A percentile compares a stretch with the other conserved stretches of the same genome.
These are phyloP conservation scores for Rhizoclosmatium sp. DNA, from an alignment of 192 early-diverging fungal genomes.

Conservation along the genomic window DNA sequence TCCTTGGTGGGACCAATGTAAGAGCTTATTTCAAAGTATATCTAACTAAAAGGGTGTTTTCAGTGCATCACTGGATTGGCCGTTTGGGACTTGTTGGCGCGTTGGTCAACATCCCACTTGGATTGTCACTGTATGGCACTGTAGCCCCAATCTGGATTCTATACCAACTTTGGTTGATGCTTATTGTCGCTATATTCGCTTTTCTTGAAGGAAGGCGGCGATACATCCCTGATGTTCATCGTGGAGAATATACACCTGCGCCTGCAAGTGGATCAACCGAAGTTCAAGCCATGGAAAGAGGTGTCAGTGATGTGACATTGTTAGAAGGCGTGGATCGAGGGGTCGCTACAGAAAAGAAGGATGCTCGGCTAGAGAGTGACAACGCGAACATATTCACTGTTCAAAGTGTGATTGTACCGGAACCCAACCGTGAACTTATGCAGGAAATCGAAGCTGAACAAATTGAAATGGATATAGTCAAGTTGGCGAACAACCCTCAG, in stretches of 20 bases:
- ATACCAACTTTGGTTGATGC: slow-evolving; percentile 1
- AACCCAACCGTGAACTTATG: neutral
- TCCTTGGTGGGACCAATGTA: slow-evolving; percentile 26
- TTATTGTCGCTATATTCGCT: slow-evolving; percentile 9
- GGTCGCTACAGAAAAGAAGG: neutral
- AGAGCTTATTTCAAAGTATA: neutral
- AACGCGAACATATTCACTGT: neutral
- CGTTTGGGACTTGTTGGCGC: slow-evolving; percentile 9
- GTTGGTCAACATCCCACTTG: slow-evolving; percentile 28
- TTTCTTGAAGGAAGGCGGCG: slow-evolving; percentile 19
- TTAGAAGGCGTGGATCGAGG: neutral
- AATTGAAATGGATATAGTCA: neutral
- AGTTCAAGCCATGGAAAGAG: neutral
- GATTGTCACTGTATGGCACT: slow-evolving; percentile 9
- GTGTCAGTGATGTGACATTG: neutral
- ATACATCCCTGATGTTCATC: neutral
- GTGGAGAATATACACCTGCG: neutral
- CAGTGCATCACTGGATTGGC: slow-evolving; percentile 36
- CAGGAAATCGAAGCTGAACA: neutral
- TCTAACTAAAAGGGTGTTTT: neutral
- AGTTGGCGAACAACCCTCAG: neutral
- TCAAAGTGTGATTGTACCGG: neutral
- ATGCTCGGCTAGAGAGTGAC: neutral
- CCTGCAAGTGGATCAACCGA: neutral
- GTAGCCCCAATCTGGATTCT: slow-evolving; percentile 11